Evolutionary conservation across 305 asterid genomes (phyloP), one percentile per base, ranked within the genome.

Genomic region (Caryopteris hybrid): DNA sequence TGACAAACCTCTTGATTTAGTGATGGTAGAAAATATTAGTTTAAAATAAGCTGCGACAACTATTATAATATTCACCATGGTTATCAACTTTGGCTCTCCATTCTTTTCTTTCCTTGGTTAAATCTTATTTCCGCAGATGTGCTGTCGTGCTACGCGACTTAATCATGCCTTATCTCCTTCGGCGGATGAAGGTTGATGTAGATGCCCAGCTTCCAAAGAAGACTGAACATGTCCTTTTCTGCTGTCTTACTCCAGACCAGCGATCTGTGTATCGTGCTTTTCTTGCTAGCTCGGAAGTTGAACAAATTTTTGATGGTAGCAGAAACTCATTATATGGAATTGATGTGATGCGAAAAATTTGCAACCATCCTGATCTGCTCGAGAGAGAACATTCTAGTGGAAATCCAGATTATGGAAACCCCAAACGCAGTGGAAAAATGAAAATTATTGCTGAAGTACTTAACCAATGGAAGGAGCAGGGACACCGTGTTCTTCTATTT

Each of bases 241-340:
- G 99, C 81, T 83, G 99, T 76, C 96, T 93, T 72, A 86, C 97
- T 36, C 68, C 81, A 34, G 96, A 76, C 68, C 99, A 93, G 84
- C 84, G 96, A 61, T 84, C 99, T 67, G 74, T 87, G 23, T 93
- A 93, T 75, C 96, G 96, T 75, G 90, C 99, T 39, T 93, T 93
- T 85, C 97, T 93, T 50, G 96, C 99, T 55, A 93, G 99, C 82
- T 88, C 97, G 8, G 99, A 93, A 71, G 99, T 93, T 48, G 99
- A 93, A 76, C 86, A 89, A 68, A 93, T 93, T 69, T 85, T 93
- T 46, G 89, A 88, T 76, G 99, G 99, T 58, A 87, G 61, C 84
- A 86, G 87, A 63, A 93, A 93, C 72, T 87, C 99, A 38, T 86
- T 93, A 1, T 93, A 70, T 47, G 99, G 99, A 70, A 93, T 93